Conservation (phyloP, 2,329 filamentous ascomycete genomes). For the Colletotrichum cordylinicola region DNA sequence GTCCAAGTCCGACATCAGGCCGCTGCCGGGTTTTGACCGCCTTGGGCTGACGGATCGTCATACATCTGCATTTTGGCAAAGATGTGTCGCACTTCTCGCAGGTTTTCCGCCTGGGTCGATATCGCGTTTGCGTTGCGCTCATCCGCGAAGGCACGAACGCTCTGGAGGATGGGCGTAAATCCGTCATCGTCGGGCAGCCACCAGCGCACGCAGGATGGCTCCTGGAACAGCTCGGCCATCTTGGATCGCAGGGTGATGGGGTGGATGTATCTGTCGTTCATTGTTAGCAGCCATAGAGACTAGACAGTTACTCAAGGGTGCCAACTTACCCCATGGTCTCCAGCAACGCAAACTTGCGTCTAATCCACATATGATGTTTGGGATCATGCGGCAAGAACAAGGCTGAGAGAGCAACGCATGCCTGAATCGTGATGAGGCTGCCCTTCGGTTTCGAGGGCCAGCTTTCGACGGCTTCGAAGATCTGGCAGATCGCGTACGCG, state of each 20-base stretch:
- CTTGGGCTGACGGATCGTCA: background rate
- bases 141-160: constrained; percentile 80
- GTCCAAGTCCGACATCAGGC: background rate
- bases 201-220: constrained; percentile 77
- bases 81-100: constrained; percentile 77
- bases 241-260: constrained; percentile 74
- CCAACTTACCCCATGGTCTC: constrained; percentile 77
- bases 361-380: constrained; percentile 78
- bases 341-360: constrained; percentile 77
- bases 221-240: constrained; percentile 78
- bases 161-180: constrained; percentile 75
- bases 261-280: constrained; percentile 75
- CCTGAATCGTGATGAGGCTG: constrained; percentile 74
- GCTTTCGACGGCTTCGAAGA: constrained; percentile 79
- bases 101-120: constrained; percentile 65
- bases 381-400: constrained; percentile 81
- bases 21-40: background rate
- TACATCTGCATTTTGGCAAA: constrained; percentile 63
- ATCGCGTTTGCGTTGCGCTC: constrained; percentile 71
- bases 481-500: constrained; percentile 74
- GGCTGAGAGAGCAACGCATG: constrained; percentile 75
- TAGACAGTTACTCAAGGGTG: background rate
- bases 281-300: background rate
- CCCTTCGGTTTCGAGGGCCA: constrained; percentile 76
- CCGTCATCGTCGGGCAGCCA: constrained; percentile 88